A percentile compares a stretch with the other conserved stretches of the same genome.
Conservation (phyloP, 2,329 filamentous ascomycete genomes). For the Pseudocercospora macadamiae region DNA sequence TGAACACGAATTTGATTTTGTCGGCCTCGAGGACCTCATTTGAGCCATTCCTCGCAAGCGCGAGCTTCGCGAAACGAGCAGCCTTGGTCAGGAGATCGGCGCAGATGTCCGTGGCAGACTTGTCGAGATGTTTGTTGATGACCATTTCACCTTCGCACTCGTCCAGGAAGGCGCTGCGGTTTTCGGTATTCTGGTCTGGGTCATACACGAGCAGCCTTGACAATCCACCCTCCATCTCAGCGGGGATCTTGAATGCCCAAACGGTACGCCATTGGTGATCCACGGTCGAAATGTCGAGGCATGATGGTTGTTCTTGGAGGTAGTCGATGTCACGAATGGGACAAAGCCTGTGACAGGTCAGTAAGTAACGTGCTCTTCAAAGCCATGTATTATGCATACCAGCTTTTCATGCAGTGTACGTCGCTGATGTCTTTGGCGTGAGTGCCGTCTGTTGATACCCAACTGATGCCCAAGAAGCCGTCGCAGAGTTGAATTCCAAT, state of each 20-base stretch:
- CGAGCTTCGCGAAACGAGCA: slow-evolving; percentile 1
- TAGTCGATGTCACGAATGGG: no score
- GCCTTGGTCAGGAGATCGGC: slow-evolving; percentile 19
- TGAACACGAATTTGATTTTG: slow-evolving; percentile 75
- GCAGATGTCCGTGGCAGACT: slow-evolving; percentile 15
- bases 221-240: no score
- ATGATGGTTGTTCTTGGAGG: no score
- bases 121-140: neutral
- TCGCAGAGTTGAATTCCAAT: slow-evolving; percentile 20
- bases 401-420: slow-evolving; percentile 14
- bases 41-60: neutral
- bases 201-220: no score
- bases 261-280: no score
- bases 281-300: no score
- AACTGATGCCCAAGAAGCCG: slow-evolving; percentile 19
- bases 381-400: no score
- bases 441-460: slow-evolving; percentile 12
- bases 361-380: no score
- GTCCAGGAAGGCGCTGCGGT: slow-evolving; percentile 14
- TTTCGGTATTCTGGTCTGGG: slow-evolving; percentile 8
- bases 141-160: slow-evolving; percentile 14
- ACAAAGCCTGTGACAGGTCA: no score
- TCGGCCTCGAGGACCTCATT: slow-evolving; percentile 51
- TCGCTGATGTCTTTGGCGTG: slow-evolving; percentile 13
- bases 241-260: no score